phyloP scores from a whole-genome alignment of 352 stramenopile genomes.

The Pythium dissotocum region DNA sequence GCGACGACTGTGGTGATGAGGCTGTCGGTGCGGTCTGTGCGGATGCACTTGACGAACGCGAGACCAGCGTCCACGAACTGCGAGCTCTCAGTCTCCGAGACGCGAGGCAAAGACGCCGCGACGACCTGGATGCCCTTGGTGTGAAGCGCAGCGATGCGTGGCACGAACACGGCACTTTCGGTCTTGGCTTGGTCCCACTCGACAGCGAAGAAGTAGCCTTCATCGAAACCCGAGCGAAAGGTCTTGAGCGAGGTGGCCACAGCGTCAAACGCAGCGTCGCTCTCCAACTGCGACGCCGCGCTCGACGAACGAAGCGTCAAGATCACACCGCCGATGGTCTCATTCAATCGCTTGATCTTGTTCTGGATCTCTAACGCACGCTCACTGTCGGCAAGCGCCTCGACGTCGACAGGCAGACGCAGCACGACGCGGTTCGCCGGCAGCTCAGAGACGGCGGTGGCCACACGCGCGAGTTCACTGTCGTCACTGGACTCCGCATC shows the following conservation, averaged over 20 bases:
- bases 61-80: conserved; percentile 38
- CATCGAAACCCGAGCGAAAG: conserved; percentile 45
- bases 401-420: conserved; percentile 46
- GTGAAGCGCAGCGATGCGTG: conserved; percentile 59
- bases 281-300: conserved; percentile 20
- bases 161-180: conserved; percentile 29
- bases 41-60: conserved; percentile 78
- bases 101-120: conserved; percentile 30
- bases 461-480: conserved; percentile 47
- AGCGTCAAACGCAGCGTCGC: conserved; percentile 26
- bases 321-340: conserved; percentile 44
- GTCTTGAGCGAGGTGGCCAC: conserved; percentile 36
- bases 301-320: conserved; percentile 36
- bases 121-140: conserved; percentile 63
- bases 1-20: conserved; percentile 95
- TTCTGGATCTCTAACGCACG: conserved; percentile 23
- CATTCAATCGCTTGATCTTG: conserved; percentile 44
- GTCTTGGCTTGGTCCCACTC: conserved; percentile 36
- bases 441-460: conserved; percentile 62
- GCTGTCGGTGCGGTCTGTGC: conserved; percentile 89
- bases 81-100: conserved; percentile 28
- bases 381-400: conserved; percentile 24
- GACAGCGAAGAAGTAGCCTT: conserved; percentile 54
- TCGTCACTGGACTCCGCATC: conserved; percentile 46
- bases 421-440: conserved; percentile 62